These are phyloP conservation scores for Gryganskiella cystojenkinii DNA, from an alignment of 192 early-diverging fungal species.

Conservation along the genomic window DNA sequence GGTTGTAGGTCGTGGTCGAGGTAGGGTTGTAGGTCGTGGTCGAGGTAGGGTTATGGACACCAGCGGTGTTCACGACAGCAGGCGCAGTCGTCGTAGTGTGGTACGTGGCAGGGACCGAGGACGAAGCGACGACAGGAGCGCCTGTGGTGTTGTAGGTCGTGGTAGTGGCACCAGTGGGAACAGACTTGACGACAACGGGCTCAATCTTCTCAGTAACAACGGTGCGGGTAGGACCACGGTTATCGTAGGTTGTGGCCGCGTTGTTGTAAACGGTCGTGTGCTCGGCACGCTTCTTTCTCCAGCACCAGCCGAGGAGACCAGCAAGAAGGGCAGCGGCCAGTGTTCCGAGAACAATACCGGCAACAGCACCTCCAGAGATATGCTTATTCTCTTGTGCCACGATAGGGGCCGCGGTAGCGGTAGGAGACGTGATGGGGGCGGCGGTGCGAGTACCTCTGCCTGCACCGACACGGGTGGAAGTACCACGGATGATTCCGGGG, in stretches of 20 bases:
- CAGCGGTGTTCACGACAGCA: neutral
- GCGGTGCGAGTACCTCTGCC: neutral
- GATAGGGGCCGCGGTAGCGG: neutral
- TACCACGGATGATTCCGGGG: slow-evolving; percentile 7
- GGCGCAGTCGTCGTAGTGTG: neutral
- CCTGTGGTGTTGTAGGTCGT: neutral
- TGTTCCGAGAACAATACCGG: slow-evolving; percentile 38
- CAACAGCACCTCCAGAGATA: slow-evolving; percentile 33
- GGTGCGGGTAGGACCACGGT: slow-evolving; percentile 30
- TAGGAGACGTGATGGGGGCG: slow-evolving; percentile 3
- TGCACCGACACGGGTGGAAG: slow-evolving; percentile 2
- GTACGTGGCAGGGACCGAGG: neutral
- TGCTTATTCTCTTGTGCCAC: neutral
- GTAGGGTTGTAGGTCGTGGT: neutral
- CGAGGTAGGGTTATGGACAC: neutral
- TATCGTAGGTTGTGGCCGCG: neutral
- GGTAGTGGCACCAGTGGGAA: neutral
- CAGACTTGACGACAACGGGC: slow-evolving; percentile 45
- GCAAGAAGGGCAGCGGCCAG: slow-evolving; percentile 13
- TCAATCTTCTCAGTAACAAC: slow-evolving; percentile 51
- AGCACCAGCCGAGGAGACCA: slow-evolving; percentile 31
- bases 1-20: neutral
- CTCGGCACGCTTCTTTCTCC: slow-evolving; percentile 38
- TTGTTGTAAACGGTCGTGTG: slow-evolving; percentile 16
- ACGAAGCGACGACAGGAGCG: neutral